Evolutionary conservation across 2,329 filamentous ascomycete genomes (phyloP), one percentile per base, ranked within the genome.

Genomic region (Xylariaceae sp.): DNA sequence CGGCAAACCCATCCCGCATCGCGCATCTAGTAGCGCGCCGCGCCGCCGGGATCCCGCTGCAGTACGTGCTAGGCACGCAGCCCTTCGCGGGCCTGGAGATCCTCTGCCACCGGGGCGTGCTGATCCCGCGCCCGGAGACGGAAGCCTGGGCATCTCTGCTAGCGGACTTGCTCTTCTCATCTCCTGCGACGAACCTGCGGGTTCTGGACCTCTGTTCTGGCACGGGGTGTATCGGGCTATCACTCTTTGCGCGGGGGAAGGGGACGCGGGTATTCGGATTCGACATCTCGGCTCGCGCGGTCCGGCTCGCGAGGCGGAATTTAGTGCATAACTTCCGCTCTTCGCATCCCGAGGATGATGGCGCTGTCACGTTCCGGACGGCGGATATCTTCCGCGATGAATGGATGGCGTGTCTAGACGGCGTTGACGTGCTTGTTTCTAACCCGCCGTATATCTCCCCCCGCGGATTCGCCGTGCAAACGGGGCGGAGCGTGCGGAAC

Each of bases 381-480:
- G 78, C 74, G 1, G 72, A 84, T 54, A 68, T 84, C 13, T 82
- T 83, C 56, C 64, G 67, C 6, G 70, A 76, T 15, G 64, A 61
- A 32, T 72, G 71, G 56, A 68, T 76, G 49, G 41, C 57, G 2
- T 30, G 53, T 1, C 21, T 65, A 12, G 12, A 47, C 21, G n/a
- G 30, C 6, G 49, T 79, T 68, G 85, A 95, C 57, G 72, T 97
- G 3, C 71, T 99, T 1, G 80, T 94, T 34, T 88, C 88, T 1
- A 99, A 99, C 65, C 94, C 94, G 15, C 94, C 94, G 0, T 97
- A 97, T 68, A 86, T 97, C 47, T 95, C 91, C 1, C 73, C 76
- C 0, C 61, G 67, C 37, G 81, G 80, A 7, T 91, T 88, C 64
- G 71, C 76, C 37, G 77, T 71, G 37, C 80, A 81, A 16, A 91